Evolutionary conservation across 306 rosid species (phyloP).

Genomic region (Quercus agrifolia): DNA sequence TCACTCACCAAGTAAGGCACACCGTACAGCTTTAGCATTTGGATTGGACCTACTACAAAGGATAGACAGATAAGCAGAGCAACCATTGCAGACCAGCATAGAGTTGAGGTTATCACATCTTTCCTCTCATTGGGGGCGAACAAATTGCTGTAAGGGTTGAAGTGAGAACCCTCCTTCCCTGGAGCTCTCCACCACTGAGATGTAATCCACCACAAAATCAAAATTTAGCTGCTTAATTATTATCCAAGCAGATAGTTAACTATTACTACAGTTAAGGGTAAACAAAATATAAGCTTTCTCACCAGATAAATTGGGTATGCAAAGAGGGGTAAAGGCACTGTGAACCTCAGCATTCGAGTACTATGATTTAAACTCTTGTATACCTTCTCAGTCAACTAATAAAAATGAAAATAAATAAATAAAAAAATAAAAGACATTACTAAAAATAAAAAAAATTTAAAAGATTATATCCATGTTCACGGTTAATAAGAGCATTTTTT

Average conservation of each 20-base stretch:
- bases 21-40: slow-evolving; percentile 58
- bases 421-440: background rate
- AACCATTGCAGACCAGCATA: slow-evolving; percentile 67
- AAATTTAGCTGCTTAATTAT: background rate
- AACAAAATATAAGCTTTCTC: slow-evolving; percentile 19
- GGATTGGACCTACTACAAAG: slow-evolving; percentile 46
- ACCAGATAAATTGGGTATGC: slow-evolving; percentile 94
- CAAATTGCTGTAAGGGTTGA: slow-evolving; percentile 72
- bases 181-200: slow-evolving; percentile 92
- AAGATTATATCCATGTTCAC: background rate
- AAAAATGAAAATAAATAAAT: background rate
- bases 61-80: slow-evolving; percentile 46
- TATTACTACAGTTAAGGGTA: background rate
- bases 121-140: slow-evolving; percentile 62
- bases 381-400: slow-evolving; percentile 69
- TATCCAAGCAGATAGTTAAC: background rate
- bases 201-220: slow-evolving; percentile 10
- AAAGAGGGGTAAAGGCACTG: slow-evolving; percentile 72
- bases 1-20: slow-evolving; percentile 75
- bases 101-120: slow-evolving; percentile 62
- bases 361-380: slow-evolving; percentile 48
- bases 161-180: slow-evolving; percentile 91
- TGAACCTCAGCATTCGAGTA: slow-evolving; percentile 63
- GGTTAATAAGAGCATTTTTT: background rate
- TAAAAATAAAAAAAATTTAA: background rate